Percentiles rank a stretch among this genome's conserved stretches.
Evolutionary conservation across 208 protist species (phyloP).

Genomic region (Leishmania aethiopica): DNA sequence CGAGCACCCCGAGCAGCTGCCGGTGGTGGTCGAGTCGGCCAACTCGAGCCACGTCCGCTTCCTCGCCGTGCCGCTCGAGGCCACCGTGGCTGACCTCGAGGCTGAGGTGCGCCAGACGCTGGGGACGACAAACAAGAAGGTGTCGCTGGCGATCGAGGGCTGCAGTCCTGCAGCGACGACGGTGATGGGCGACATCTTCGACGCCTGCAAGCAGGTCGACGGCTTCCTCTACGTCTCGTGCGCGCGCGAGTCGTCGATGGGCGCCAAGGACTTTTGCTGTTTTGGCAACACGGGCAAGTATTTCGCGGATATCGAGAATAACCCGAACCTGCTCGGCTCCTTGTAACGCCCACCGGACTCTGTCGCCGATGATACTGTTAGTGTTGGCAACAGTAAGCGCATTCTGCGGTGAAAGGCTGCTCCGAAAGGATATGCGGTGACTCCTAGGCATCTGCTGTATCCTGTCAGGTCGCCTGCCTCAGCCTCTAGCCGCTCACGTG

Average conservation of each 20-base stretch:
- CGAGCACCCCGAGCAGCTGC: slow-evolving; percentile 23
- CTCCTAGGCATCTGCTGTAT: background rate
- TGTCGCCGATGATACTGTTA: background rate
- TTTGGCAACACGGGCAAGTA: slow-evolving; percentile 4
- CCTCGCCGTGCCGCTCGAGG: slow-evolving; percentile 5
- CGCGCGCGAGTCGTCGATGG: slow-evolving; percentile 18
- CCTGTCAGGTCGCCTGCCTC: background rate
- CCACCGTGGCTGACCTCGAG: slow-evolving; percentile 14
- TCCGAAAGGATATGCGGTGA: background rate
- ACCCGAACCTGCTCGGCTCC: slow-evolving; percentile 21
- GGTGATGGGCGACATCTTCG: slow-evolving; percentile 27
- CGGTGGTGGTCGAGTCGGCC: slow-evolving; percentile 20
- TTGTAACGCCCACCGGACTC: background rate
- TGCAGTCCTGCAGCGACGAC: slow-evolving; percentile 14
- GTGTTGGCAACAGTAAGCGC: background rate
- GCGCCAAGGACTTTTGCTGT: slow-evolving; percentile 15
- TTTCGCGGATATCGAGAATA: slow-evolving; percentile 22
- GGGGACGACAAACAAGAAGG: background rate
- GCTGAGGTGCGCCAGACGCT: slow-evolving; percentile 7
- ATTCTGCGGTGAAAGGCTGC: background rate
- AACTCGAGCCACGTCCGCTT: slow-evolving; percentile 12
- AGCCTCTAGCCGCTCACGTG: background rate
- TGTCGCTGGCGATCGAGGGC: slow-evolving; percentile 16
- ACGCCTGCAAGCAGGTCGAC: slow-evolving; percentile 26
- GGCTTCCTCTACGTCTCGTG: slow-evolving; percentile 35